phyloP scores from a whole-genome alignment of 2,329 filamentous ascomycete species.

The Monosporascus sp. region DNA sequence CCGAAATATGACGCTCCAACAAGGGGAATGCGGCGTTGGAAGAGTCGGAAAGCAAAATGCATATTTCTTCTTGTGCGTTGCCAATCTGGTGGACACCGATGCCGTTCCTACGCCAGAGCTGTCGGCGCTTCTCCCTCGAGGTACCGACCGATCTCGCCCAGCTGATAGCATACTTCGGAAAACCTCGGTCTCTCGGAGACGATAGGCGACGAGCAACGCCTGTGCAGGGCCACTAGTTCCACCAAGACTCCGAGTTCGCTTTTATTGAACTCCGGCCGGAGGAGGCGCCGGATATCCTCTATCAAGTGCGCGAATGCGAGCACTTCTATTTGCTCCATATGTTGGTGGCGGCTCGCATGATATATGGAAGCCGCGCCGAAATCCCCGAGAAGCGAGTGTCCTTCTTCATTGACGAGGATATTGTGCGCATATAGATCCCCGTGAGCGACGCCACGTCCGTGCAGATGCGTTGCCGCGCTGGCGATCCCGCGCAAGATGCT shows the following conservation, averaged over 20 bases:
- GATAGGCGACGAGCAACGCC: constrained; percentile 19
- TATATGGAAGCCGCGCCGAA: constrained; percentile 46
- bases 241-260: constrained; percentile 8
- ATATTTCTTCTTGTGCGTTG: no score
- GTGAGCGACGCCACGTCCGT: constrained; percentile 37
- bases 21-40: not conserved
- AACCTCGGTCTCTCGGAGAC: constrained; percentile 29
- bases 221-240: constrained; percentile 23
- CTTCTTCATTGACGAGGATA: constrained; percentile 35
- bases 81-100: no score
- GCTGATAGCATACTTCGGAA: constrained; percentile 21
- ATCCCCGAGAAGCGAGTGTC: constrained; percentile 41
- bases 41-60: not conserved
- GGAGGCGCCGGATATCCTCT: constrained; percentile 38
- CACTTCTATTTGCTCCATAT: constrained; percentile 40
- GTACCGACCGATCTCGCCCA: constrained; percentile 10
- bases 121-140: constrained; percentile 2
- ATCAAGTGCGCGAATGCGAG: constrained; percentile 43
- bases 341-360: constrained; percentile 14
- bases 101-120: not conserved
- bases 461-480: constrained; percentile 38
- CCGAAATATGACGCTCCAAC: not conserved
- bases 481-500: constrained; percentile 36
- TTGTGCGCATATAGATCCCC: constrained; percentile 46
- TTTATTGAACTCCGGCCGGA: constrained; percentile 13